Percentiles rank a stretch among this genome's conserved stretches.
Conservation (phyloP, 2,329 filamentous ascomycete genomes). For the Fusarium penzigii region DNA sequence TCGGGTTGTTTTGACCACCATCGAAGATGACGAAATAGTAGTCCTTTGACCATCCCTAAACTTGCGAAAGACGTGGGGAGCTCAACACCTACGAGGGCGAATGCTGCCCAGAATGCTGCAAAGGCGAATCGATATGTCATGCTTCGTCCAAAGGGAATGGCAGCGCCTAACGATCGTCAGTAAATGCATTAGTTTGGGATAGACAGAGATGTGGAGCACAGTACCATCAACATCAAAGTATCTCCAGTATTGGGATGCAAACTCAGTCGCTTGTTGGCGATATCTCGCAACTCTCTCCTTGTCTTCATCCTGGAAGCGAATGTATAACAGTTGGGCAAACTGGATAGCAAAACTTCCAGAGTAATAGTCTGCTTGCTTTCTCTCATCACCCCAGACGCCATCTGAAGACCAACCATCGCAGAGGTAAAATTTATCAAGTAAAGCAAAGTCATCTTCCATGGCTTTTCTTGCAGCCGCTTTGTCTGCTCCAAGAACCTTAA, state of each 20-base stretch:
- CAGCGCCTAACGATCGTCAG: conserved; percentile 38
- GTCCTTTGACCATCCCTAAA: conserved; percentile 46
- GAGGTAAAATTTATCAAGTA: conserved; percentile 46
- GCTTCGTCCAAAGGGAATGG: conserved; percentile 51
- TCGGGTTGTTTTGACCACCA: conserved; percentile 44
- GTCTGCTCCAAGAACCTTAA: conserved; percentile 40
- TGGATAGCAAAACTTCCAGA: conserved; percentile 55
- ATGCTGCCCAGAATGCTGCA: conserved; percentile 48
- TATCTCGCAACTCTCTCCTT: conserved; percentile 38
- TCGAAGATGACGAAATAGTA: conserved; percentile 50
- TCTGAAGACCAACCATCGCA: conserved; percentile 49
- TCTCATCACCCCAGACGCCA: conserved; percentile 39
- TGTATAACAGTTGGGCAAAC: conserved; percentile 48
- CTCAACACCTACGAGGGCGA: conserved; percentile 40
- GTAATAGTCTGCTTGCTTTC: conserved; percentile 49
- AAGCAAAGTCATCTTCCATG: conserved; percentile 42
- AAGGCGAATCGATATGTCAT: conserved; percentile 52
- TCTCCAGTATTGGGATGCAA: conserved; percentile 43
- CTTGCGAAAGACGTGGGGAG: conserved; percentile 36
- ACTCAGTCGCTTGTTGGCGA: conserved; percentile 39
- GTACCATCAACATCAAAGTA: conserved; percentile 48
- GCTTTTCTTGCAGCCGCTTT: conserved; percentile 31
- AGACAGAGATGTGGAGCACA: background rate
- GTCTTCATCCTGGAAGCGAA: conserved; percentile 43
- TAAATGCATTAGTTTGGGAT: background rate